phyloP scores from a whole-genome alignment of 306 rosid species.

The Mimosa bimucronata region DNA sequence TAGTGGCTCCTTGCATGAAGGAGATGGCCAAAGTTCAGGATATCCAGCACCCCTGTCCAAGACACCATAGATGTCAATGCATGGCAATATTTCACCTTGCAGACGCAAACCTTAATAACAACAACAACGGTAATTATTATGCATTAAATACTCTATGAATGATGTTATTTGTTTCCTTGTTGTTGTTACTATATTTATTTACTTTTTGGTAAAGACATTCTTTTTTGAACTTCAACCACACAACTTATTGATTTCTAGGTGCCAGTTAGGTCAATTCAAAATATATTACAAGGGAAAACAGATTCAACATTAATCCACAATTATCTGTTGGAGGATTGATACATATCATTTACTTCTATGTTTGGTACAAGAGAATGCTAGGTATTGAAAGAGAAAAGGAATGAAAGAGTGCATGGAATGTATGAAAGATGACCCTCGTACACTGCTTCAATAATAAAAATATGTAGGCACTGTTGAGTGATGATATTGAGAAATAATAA shows the following conservation, averaged over 20 bases:
- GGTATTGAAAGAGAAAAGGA: background rate
- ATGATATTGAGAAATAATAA: no score
- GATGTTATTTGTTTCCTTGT: background rate
- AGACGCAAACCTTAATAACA: background rate
- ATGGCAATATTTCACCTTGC: conserved; percentile 5
- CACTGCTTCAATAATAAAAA: no score
- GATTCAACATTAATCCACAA: background rate
- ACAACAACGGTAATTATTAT: background rate
- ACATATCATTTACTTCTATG: background rate
- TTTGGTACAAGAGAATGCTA: background rate
- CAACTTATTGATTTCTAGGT: background rate
- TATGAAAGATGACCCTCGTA: no score
- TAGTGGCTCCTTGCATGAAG: conserved; percentile 83
- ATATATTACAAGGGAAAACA: background rate
- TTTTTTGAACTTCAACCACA: background rate
- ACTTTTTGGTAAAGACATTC: background rate
- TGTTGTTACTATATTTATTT: no score
- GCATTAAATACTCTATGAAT: background rate
- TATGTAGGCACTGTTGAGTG: no score
- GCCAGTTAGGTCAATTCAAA: background rate
- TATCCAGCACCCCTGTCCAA: conserved; percentile 83
- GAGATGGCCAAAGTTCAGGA: conserved; percentile 94
- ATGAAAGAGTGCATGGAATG: background rate
- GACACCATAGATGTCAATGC: background rate
- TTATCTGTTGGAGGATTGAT: background rate